These are phyloP conservation scores for Phialocephala sp. DNA, from an alignment of 2,329 filamentous ascomycete species.

Conservation along the genomic window DNA sequence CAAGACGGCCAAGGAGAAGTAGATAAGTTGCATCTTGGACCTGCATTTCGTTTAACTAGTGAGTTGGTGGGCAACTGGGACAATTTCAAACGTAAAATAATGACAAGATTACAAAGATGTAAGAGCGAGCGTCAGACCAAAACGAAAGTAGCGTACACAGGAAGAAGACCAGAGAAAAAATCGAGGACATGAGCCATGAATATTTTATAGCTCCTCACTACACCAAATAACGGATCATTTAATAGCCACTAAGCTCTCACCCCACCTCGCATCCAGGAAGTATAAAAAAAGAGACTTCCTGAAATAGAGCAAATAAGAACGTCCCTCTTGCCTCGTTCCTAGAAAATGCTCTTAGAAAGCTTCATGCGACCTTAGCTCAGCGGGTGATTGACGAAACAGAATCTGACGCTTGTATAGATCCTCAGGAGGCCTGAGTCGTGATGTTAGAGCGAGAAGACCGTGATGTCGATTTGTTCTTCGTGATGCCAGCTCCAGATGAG, in stretches of 20 bases:
- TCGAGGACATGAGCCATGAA: not conserved
- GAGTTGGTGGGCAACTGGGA: not conserved
- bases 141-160: not conserved
- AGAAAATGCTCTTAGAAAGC: not conserved
- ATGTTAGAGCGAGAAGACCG: not conserved
- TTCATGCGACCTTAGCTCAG: not conserved
- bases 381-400: conserved; percentile 6
- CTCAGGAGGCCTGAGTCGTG: too few species aligned
- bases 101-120: not conserved
- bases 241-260: not conserved
- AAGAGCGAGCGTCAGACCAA: not conserved
- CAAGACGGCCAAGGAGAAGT: not conserved
- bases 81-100: not conserved
- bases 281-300: not conserved
- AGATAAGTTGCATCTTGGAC: not conserved
- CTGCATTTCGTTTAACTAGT: not conserved
- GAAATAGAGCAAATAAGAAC: conserved; percentile 4
- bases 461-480: not conserved
- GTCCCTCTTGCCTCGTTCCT: conserved; percentile 8
- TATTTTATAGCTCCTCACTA: not conserved
- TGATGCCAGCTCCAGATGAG: not conserved
- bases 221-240: not conserved
- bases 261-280: not conserved
- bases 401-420: conserved; percentile 10
- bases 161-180: not conserved